Conservation (phyloP, 495 filamentous ascomycete species). For the Cryomyces minteri region DNA sequence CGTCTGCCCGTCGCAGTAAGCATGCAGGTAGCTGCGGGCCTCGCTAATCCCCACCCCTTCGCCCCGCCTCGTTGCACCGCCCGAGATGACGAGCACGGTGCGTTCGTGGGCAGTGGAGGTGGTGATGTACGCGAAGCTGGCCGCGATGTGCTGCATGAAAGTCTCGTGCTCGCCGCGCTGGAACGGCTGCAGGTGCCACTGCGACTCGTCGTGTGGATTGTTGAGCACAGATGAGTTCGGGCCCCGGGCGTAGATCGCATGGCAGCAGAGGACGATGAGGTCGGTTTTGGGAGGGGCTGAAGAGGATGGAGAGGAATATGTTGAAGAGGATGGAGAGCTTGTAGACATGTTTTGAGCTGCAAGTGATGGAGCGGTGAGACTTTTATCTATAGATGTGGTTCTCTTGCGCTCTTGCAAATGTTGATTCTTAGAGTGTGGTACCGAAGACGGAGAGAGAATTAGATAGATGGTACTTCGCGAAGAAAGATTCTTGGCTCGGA, state of each 20-base stretch:
- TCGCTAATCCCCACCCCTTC: conserved; percentile 7
- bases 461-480: no score
- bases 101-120: background rate
- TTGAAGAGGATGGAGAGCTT: no score
- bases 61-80: conserved; percentile 11
- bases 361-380: no score
- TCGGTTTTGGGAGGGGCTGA: no score
- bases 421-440: no score
- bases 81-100: conserved; percentile 16
- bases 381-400: no score
- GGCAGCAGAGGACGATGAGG: conserved; percentile 4
- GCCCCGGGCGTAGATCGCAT: conserved; percentile 15
- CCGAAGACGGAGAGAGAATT: no score
- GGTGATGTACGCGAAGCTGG: conserved; percentile 4
- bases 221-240: conserved; percentile 1
- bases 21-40: conserved; percentile 15
- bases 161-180: conserved; percentile 19
- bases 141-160: conserved; percentile 15
- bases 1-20: background rate
- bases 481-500: no score
- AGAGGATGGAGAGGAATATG: no score
- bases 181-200: conserved; percentile 19
- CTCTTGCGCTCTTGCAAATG: no score
- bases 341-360: no score
- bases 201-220: conserved; percentile 7